Percentiles rank a stretch among this genome's conserved stretches.
These are phyloP conservation scores for Boehmeria nivea DNA, from an alignment of 306 rosid species.

Conservation along the genomic window DNA sequence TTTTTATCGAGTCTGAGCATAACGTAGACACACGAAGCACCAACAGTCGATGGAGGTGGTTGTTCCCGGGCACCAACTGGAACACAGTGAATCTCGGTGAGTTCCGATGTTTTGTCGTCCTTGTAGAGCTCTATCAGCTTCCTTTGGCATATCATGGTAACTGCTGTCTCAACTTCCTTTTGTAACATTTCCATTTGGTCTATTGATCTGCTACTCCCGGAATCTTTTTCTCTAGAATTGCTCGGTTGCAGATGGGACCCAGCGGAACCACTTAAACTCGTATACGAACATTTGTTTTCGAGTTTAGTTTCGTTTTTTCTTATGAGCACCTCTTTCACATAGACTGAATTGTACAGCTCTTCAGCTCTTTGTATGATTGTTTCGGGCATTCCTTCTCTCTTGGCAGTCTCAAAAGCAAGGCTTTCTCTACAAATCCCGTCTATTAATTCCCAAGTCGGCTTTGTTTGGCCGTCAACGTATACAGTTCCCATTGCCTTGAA, in stretches of 20 bases:
- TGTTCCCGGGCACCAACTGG: conserved; percentile 53
- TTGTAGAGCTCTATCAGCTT: conserved; percentile 45
- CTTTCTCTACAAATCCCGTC: conserved; percentile 87
- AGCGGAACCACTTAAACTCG: conserved; percentile 28
- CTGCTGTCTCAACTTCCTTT: conserved; percentile 54
- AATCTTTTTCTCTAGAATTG: conserved; percentile 14
- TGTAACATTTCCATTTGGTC: conserved; percentile 34
- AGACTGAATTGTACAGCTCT: conserved; percentile 55
- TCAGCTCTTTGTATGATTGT: conserved; percentile 71
- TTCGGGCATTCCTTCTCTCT: conserved; percentile 74
- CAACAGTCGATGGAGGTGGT: conserved; percentile 89
- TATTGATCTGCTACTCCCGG: conserved; percentile 22
- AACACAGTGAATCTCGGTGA: conserved; percentile 46
- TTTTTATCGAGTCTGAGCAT: conserved; percentile 71
- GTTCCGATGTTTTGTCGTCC: conserved; percentile 22
- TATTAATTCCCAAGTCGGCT: conserved; percentile 80
- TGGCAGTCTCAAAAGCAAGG: conserved; percentile 96
- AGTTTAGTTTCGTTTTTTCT: conserved; percentile 26
- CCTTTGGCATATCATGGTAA: conserved; percentile 61
- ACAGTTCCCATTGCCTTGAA: conserved; percentile 80
- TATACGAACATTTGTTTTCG: conserved; percentile 23
- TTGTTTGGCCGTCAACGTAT: conserved; percentile 54
- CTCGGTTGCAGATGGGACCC: conserved; percentile 25
- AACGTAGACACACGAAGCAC: conserved; percentile 83
- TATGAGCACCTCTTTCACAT: conserved; percentile 33